Evolutionary conservation across 2,329 filamentous ascomycete genomes (phyloP).

Genomic region (Plenodomus lindquistii): DNA sequence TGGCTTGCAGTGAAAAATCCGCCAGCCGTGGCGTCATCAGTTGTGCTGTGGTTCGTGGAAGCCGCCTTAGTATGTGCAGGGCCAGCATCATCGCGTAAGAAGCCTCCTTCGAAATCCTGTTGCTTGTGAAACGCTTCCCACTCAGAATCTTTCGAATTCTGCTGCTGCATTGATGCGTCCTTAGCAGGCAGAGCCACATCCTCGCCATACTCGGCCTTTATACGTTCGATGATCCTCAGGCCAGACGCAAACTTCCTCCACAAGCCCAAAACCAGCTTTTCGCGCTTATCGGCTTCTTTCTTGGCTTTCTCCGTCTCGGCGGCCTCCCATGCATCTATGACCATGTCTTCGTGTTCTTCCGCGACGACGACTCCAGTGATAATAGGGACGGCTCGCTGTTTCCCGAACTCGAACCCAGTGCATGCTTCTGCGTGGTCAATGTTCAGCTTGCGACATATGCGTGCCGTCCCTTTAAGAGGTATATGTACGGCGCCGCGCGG

Average conservation of each 20-base stretch:
- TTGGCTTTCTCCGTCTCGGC: constrained; percentile 75
- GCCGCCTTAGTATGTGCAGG: background rate
- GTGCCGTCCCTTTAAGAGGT: constrained; percentile 74
- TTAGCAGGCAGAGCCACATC: constrained; percentile 68
- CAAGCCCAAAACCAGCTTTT: constrained; percentile 70
- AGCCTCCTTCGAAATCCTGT: constrained; percentile 48
- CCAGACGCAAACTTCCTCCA: constrained; percentile 92
- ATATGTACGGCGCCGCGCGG: constrained; percentile 83
- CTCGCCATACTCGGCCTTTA: constrained; percentile 40
- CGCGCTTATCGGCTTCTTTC: constrained; percentile 80
- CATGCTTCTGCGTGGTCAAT: constrained; percentile 94
- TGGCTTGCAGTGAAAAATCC: constrained; percentile 46
- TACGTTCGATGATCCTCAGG: constrained; percentile 67
- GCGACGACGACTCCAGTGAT: constrained; percentile 90
- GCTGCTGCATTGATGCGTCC: constrained; percentile 49
- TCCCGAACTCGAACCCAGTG: constrained; percentile 94
- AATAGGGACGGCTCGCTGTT: constrained; percentile 89
- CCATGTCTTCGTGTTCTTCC: constrained; percentile 71
- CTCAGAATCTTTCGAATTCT: constrained; percentile 57
- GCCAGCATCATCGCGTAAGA: constrained; percentile 39
- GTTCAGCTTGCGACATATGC: constrained; percentile 79
- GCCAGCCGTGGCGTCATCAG: constrained; percentile 36
- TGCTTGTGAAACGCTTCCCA: constrained; percentile 37
- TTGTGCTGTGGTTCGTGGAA: background rate
- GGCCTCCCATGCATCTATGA: constrained; percentile 74